Base-by-base conservation (phyloP, 176 grass and related monocot species). In the Panicum miliaceum region DNA sequence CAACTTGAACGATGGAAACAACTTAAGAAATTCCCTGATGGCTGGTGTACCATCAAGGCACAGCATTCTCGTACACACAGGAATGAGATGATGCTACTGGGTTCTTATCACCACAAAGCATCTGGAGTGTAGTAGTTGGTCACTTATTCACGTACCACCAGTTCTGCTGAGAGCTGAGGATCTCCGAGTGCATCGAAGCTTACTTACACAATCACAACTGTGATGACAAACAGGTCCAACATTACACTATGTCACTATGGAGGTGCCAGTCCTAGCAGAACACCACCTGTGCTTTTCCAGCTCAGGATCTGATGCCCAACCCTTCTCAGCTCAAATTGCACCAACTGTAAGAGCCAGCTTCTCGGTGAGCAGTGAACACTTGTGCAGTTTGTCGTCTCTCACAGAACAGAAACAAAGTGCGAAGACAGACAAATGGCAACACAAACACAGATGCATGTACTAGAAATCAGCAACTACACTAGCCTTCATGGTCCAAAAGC, bases 381-480 rank as follows among this genome's bases (percentile, higher is more conserved):
- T 43, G 47, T 64, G 29, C 51, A 54, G 20, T 70, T 19, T 57
- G 36, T 20, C 48, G 68, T 50, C 15, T 22, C 22, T 7, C 19
- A 9, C 4, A 63, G 2, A 14, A 43, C 10, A 46, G 0, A 65
- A 35, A 23, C 8, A 25, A 42, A 14, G 35, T 57, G 29, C 29
- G 2, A 32, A 32, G 29, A 67, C 4, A 48, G 26, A 47, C 6
- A 80, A 46, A 79, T 18, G 3, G 37, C 38, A 51, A 12, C 46
- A 46, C 7, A 64, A 26, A 41, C 13, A 62, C 35, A 79, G 34
- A 27, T 72, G 64, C 40, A 76, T 54, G 7, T 54, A 12, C 51
- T 22, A 19, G 14, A 56, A 65, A 73, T 60, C 58, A 84, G 87
- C 68, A 27, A 80, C 34, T 56, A 61, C 3, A 85, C 68, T 61